Evolutionary conservation across 164 flowering plant genomes (phyloP).

Genomic region (Santalum album): DNA sequence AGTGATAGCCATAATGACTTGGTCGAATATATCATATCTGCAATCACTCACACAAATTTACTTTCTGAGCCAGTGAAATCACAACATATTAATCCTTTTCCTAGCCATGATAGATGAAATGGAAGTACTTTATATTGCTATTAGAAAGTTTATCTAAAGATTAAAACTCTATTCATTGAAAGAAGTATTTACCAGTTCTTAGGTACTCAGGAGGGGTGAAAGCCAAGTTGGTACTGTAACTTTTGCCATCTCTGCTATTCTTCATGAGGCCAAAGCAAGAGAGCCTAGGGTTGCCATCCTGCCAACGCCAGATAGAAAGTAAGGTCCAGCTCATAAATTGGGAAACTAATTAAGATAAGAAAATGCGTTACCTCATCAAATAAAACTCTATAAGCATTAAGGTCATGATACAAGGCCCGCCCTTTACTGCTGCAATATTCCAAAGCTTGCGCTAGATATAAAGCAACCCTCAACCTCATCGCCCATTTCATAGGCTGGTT

Average conservation of each 20-base stretch:
- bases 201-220: conserved; percentile 70
- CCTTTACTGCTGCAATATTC: conserved; percentile 89
- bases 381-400: conserved; percentile 78
- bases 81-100: no score
- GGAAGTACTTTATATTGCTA: no score
- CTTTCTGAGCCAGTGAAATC: no score
- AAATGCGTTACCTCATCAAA: conserved; percentile 41
- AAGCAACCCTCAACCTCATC: conserved; percentile 88
- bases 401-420: conserved; percentile 81
- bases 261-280: conserved; percentile 73
- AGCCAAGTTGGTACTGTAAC: conserved; percentile 71
- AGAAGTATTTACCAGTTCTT: conserved; percentile 34
- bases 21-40: no score
- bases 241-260: conserved; percentile 65
- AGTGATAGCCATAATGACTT: no score
- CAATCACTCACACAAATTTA: no score
- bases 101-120: no score
- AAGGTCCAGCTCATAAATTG: not conserved
- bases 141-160: not conserved
- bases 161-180: conserved; percentile 14
- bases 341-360: no score
- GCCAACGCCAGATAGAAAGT: conserved; percentile 1
- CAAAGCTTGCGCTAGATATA: conserved; percentile 74
- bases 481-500: conserved; percentile 94
- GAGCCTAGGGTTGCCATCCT: conserved; percentile 62